Evolutionary conservation across 73 alveolate genomes (phyloP), one percentile per base, ranked within the genome.

Genomic region (Paramecium caudatum): DNA sequence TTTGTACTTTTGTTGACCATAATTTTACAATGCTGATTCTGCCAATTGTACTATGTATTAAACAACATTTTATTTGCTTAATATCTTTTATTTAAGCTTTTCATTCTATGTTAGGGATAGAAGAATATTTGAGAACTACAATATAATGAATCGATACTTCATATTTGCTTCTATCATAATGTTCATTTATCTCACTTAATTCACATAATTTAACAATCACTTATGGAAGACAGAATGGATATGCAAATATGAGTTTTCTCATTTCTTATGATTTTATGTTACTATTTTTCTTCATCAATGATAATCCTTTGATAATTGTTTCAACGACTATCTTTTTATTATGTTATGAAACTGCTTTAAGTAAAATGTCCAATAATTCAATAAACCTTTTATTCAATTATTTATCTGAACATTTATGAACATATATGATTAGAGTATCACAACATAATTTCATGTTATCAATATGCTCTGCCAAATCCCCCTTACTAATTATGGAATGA

Each of bases 111-210:
- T 55, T 2, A 55, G 23, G 0, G 45, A n/a, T n/a, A n/a, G n/a
- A n/a, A 55, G 30, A 2, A 23, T 16, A 55, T 55, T 37, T 10
- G 46, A 27, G 10, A 55, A 55, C 70, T 23, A 55, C 10, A 55
- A 23, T 49, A 1, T 19, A 5, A 55, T 55, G 45, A 55, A 10
- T 9, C 23, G 9, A 23, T 55, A 23, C 80, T 10, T 65, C 16
- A 65, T 65, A 62, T 65, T 65, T 65, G 49, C 50, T 65, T 65
- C 55, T 33, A 25, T 65, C 55, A 32, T 65, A 32, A n/a, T 65
- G 5, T 1, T 65, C 50, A 65, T 65, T 65, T 25, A 65, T 65
- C n/a, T 65, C 47, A 33, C 83, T 33, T 3, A 65, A 3, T 12
- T 65, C 12, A 30, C 83, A 65, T 65, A 65, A 65, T 65, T 65